Evolutionary conservation across 2,329 filamentous ascomycete species (phyloP).

Genomic region (Thelonectria blattea): DNA sequence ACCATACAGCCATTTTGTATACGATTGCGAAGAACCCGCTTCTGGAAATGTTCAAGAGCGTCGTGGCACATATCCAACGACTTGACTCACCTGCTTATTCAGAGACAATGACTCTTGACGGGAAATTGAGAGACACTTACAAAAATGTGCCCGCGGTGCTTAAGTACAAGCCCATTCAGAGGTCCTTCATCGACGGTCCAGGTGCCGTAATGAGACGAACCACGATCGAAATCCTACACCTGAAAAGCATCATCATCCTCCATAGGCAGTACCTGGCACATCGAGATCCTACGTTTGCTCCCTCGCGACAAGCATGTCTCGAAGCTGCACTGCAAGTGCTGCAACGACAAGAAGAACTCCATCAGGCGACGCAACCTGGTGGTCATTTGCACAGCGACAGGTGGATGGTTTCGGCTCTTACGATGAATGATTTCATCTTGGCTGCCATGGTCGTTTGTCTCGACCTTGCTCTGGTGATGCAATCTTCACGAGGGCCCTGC

Average conservation of each 20-base stretch:
- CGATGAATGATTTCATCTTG: constrained; percentile 56
- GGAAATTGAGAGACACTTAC: constrained; percentile 30
- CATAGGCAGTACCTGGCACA: constrained; percentile 39
- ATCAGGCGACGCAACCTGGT: constrained; percentile 47
- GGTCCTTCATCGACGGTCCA: constrained; percentile 37
- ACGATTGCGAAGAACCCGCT: constrained; percentile 39
- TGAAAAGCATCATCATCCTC: constrained; percentile 42
- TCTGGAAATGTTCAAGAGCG: constrained; percentile 35
- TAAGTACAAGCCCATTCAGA: constrained; percentile 32
- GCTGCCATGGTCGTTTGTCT: constrained; percentile 59
- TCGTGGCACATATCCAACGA: constrained; percentile 29
- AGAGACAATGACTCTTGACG: constrained; percentile 30
- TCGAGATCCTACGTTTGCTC: constrained; percentile 18
- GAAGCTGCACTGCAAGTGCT: constrained; percentile 38
- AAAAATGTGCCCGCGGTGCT: constrained; percentile 32
- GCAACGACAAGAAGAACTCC: constrained; percentile 38
- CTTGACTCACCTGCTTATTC: constrained; percentile 19
- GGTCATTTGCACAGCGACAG: constrained; percentile 51
- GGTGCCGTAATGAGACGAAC: constrained; percentile 36
- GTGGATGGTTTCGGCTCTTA: constrained; percentile 53
- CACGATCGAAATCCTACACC: constrained; percentile 40
- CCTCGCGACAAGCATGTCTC: constrained; percentile 34
- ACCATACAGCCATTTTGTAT: constrained; percentile 33
- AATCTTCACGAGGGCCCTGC: background rate
- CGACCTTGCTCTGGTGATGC: constrained; percentile 23